Evolutionary conservation across 768 basidiomycete species (phyloP).

Genomic region (Inosperma sp.): DNA sequence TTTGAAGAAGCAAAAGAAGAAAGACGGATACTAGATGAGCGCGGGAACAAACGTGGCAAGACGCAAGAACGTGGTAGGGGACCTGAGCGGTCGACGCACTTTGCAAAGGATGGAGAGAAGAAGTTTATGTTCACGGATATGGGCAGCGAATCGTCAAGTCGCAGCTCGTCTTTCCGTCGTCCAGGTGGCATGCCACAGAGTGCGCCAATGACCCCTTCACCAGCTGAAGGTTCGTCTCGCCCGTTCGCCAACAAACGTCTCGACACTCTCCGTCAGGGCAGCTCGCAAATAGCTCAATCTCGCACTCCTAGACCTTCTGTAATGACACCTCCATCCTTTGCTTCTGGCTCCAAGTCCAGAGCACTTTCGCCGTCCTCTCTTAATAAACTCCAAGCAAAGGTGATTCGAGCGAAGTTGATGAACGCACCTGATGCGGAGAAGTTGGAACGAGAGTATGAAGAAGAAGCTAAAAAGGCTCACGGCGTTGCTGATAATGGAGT

Average conservation of each 20-base stretch:
- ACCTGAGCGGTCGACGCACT: slow-evolving; percentile 28
- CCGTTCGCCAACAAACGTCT: slow-evolving; percentile 47
- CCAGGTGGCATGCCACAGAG: slow-evolving; percentile 63
- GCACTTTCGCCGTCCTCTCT: slow-evolving; percentile 72
- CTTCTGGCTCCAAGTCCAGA: slow-evolving; percentile 34
- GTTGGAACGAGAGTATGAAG: slow-evolving; percentile 84
- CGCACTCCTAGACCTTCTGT: slow-evolving; percentile 89
- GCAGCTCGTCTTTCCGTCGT: slow-evolving; percentile 84
- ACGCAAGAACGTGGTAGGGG: slow-evolving; percentile 30
- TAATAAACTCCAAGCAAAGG: slow-evolving; percentile 90
- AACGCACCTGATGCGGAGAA: slow-evolving; percentile 68
- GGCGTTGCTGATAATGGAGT: slow-evolving; percentile 41
- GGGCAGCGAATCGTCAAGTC: slow-evolving; percentile 62
- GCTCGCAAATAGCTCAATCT: slow-evolving; percentile 54
- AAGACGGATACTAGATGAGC: slow-evolving; percentile 77
- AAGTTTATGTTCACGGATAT: slow-evolving; percentile 68
- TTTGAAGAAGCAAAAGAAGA: slow-evolving; percentile 91
- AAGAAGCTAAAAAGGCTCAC: slow-evolving; percentile 49
- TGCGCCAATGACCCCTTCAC: slow-evolving; percentile 58
- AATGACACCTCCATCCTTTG: slow-evolving; percentile 62
- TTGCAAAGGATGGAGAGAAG: slow-evolving; percentile 41
- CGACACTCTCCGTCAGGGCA: slow-evolving; percentile 57
- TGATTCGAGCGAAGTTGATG: slow-evolving; percentile 87
- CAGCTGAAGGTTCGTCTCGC: slow-evolving; percentile 25
- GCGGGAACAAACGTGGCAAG: slow-evolving; percentile 56